Base-by-base conservation (phyloP, 345 rosid genomes). In the Sisymbrium altissimum region DNA sequence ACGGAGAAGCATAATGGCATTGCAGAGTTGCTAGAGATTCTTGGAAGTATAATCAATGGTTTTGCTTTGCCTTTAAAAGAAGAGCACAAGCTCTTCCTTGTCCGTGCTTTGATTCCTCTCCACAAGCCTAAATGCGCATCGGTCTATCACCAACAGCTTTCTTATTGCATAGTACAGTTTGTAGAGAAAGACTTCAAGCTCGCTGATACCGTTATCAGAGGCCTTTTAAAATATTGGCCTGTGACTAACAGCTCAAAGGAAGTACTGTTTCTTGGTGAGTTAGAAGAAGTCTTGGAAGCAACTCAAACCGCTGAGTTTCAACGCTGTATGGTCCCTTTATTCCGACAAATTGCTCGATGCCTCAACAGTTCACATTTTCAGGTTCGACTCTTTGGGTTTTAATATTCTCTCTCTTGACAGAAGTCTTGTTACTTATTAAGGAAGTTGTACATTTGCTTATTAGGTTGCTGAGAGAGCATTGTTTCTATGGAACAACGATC, bases 151-250 rank as follows among this genome's bases (percentile, higher is more conserved):
- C 97, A 89, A 78, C 97, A 91, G 83, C 79, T 91, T 39, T 86
- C 92, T 40, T 91, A 88, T 78, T 87, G 91, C 81, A 91, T 91
- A 33, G 85, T 92, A 27, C 97, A 91, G 72, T 91, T 91, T 68
- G 97, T 88, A 39, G 97, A 88, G 78, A 91, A 91, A 44, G 97
- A 91, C 81, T 84, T 88, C 80, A 91, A 91, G 84, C 92, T 91
- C 27, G 88, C 91, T 21, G 95, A 91, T 71, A 89, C 89, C 27
- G 87, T 91, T 19, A 91, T 91, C 40, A 73, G 95, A 41, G 95
- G 97, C 46, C 78, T 91, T 79, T 33, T 91, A 3, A 91, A 85
- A 52, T 91, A 89, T 73, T 91, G 97, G 97, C 97, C 96, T 48
- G 76, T 91, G 38, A 91, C 93, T 53, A 89, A 89, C 77, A 91